Evolutionary conservation across 225 moss, liverwort and hornwort genomes (phyloP).

Genomic region (Climacium dendroides): DNA sequence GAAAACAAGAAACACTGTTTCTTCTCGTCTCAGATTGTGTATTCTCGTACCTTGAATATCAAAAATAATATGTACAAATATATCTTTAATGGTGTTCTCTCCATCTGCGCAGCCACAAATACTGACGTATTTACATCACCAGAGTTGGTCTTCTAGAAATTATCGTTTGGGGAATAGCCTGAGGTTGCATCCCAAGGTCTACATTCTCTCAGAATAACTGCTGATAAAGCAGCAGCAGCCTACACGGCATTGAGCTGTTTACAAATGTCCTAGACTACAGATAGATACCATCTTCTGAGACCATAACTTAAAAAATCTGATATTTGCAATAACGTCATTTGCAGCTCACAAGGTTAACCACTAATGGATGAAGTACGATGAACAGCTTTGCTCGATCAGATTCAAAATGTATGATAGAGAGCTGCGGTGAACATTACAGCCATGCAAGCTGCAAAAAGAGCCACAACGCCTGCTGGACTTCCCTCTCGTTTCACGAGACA

Average conservation of each 20-base stretch:
- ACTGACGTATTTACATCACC: slow-evolving; percentile 34
- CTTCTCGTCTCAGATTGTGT: slow-evolving; percentile 1
- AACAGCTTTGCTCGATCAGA: neutral
- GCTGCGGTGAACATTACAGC: slow-evolving; percentile 78
- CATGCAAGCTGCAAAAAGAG: slow-evolving; percentile 74
- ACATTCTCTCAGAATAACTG: slow-evolving; percentile 1
- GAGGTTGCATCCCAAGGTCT: neutral
- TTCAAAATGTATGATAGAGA: slow-evolving; percentile 56
- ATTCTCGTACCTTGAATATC: neutral
- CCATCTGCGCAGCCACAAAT: neutral
- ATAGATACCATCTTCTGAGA: neutral
- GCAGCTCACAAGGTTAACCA: neutral
- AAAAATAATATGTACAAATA: slow-evolving; percentile 40
- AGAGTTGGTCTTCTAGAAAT: slow-evolving; percentile 6
- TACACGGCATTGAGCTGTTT: neutral
- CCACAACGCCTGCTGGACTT: slow-evolving; percentile 67
- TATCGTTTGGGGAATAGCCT: neutral
- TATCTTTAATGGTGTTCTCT: slow-evolving; percentile 3
- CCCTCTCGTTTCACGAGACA: slow-evolving; percentile 75
- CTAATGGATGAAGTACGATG: neutral
- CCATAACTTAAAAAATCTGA: neutral
- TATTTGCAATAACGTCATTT: neutral
- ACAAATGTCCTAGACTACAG: slow-evolving; percentile 4
- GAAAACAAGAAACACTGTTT: neutral
- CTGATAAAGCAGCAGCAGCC: neutral